Conservation (phyloP, 2,329 filamentous ascomycete species). For the Sarocladium kiliense region DNA sequence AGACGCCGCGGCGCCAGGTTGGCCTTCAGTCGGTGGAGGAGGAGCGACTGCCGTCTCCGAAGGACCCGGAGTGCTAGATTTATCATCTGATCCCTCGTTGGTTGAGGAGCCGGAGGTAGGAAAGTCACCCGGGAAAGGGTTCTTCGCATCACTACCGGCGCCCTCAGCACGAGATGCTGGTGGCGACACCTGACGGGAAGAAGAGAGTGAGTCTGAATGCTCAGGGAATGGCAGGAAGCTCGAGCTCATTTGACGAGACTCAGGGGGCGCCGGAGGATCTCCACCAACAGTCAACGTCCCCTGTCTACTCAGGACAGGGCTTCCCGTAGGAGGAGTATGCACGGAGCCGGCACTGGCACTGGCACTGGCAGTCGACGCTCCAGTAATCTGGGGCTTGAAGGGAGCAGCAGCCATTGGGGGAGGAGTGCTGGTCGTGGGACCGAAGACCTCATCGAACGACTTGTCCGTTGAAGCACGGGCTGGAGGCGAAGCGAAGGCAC, state of each 20-base stretch:
- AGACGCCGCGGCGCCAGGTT: conserved; percentile 15
- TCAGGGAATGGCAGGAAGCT: conserved; percentile 67
- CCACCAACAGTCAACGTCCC: conserved; percentile 42
- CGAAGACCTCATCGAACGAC: conserved; percentile 84
- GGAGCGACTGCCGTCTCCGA: conserved; percentile 17
- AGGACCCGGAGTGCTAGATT: conserved; percentile 21
- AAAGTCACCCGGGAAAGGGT: conserved; percentile 23
- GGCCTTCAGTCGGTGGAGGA: conserved; percentile 3
- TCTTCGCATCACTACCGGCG: conserved; percentile 28
- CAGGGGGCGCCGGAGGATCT: conserved; percentile 59
- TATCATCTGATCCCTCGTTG: conserved; percentile 12
- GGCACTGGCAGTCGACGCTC: conserved; percentile 40
- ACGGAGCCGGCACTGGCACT: conserved; percentile 47
- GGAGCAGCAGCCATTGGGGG: conserved; percentile 28
- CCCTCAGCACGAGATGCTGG: conserved; percentile 54
- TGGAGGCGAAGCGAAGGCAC: conserved; percentile 45
- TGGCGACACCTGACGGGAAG: conserved; percentile 73
- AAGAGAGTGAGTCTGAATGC: conserved; percentile 63
- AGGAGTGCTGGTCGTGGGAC: conserved; percentile 38
- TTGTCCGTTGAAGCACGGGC: conserved; percentile 51
- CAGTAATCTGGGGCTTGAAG: conserved; percentile 52
- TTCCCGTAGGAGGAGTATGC: conserved; percentile 50
- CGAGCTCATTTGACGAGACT: conserved; percentile 73
- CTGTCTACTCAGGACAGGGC: conserved; percentile 59
- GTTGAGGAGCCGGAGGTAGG: conserved; percentile 17